phyloP scores from a whole-genome alignment of 2,329 filamentous ascomycete species.

The Alternaria longipes region DNA sequence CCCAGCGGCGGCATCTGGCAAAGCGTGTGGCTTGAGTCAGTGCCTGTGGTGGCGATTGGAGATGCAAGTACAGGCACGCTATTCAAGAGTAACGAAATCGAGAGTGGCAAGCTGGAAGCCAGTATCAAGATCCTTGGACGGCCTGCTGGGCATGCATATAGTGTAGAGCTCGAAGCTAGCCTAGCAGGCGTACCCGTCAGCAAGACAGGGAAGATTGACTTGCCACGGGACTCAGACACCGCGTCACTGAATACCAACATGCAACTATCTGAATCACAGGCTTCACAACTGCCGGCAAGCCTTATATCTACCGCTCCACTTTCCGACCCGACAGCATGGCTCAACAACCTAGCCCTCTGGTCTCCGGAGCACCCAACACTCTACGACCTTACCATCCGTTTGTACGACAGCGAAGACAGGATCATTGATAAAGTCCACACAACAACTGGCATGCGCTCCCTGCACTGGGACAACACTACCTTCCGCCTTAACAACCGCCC shows the following conservation, averaged over 20 bases:
- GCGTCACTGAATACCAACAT: constrained; percentile 60
- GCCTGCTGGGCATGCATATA: constrained; percentile 57
- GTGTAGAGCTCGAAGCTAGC: constrained; percentile 64
- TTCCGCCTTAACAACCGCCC: constrained; percentile 68
- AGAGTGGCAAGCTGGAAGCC: constrained; percentile 61
- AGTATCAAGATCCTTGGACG: constrained; percentile 61
- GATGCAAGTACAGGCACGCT: constrained; percentile 68
- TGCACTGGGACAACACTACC: constrained; percentile 68
- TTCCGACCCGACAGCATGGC: constrained; percentile 57
- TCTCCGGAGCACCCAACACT: constrained; percentile 66
- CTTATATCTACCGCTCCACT: constrained; percentile 43
- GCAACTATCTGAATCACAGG: constrained; percentile 57
- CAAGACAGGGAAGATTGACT: constrained; percentile 53
- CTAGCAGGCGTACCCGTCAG: constrained; percentile 61
- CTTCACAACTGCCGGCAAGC: constrained; percentile 51
- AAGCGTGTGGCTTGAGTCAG: constrained; percentile 65
- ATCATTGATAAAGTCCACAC: constrained; percentile 67
- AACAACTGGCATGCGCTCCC: constrained; percentile 67
- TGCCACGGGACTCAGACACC: constrained; percentile 62
- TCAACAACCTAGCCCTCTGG: constrained; percentile 68
- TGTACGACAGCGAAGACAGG: constrained; percentile 54
- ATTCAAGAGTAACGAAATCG: constrained; percentile 64
- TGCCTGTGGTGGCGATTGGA: constrained; percentile 62
- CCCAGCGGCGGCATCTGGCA: constrained; percentile 68
- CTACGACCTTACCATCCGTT: constrained; percentile 64